Conservation (phyloP, 2,329 filamentous ascomycete genomes). For the Colletotrichum agaves region DNA sequence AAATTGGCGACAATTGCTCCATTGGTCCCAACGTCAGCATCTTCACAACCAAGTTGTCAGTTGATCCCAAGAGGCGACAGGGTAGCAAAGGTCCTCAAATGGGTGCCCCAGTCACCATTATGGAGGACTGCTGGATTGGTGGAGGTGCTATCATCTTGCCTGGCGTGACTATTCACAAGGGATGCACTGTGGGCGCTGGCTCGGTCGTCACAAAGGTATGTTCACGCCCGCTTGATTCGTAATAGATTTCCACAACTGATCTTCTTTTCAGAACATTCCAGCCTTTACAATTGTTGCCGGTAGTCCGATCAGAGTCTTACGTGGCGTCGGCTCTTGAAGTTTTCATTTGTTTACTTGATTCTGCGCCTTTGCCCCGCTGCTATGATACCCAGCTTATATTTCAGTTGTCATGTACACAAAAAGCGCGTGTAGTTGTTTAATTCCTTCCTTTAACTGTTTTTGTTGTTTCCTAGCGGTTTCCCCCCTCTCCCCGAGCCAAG, state of each 20-base stretch:
- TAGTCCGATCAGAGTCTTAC: conserved; percentile 72
- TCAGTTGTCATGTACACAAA: conserved; percentile 30
- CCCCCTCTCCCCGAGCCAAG: conserved; percentile 29
- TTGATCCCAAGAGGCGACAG: conserved; percentile 77
- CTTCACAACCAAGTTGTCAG: conserved; percentile 78
- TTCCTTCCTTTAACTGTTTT: neutral
- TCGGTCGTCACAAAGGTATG: conserved; percentile 83
- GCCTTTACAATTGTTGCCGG: conserved; percentile 76
- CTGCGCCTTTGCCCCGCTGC: conserved; percentile 24
- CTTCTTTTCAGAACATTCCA: conserved; percentile 65
- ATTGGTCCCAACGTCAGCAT: conserved; percentile 90
- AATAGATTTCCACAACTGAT: neutral
- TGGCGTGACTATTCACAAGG: conserved; percentile 82
- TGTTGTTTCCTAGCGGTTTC: neutral
- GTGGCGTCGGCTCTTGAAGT: conserved; percentile 46
- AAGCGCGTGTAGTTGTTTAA: conserved; percentile 19
- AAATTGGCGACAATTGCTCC: conserved; percentile 80
- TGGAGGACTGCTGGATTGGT: conserved; percentile 86
- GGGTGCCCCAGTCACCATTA: conserved; percentile 79
- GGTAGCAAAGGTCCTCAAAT: conserved; percentile 78
- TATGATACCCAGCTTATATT: conserved; percentile 36
- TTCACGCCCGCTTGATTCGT: conserved; percentile 7
- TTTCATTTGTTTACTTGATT: neutral
- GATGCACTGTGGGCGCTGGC: conserved; percentile 82
- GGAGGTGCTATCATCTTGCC: conserved; percentile 82